Conservation (phyloP, 352 stramenopile species). For the Globisporangium camurandrum region DNA sequence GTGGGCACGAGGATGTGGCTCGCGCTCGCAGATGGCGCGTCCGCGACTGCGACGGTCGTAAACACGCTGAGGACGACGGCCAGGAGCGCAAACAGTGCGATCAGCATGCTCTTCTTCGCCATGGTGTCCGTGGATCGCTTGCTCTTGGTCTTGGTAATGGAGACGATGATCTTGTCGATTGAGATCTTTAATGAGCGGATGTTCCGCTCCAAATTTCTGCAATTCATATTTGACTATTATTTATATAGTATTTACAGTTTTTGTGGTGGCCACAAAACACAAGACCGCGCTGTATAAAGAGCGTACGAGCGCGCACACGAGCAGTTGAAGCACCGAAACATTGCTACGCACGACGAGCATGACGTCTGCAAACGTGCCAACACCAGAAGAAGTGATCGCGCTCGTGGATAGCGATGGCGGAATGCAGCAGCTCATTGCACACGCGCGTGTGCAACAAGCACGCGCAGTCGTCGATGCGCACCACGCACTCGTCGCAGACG, state of each 20-base stretch:
- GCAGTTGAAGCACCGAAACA: too few species aligned
- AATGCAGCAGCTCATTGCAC: conserved; percentile 53
- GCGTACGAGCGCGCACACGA: too few species aligned
- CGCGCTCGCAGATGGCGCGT: conserved; percentile 37
- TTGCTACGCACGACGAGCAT: conserved; percentile 1
- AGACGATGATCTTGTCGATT: not conserved
- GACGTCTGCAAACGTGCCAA: conserved; percentile 38
- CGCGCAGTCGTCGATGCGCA: conserved; percentile 13
- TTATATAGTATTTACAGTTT: too few species aligned
- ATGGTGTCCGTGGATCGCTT: conserved; percentile 8
- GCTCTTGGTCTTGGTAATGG: conserved; percentile 1
- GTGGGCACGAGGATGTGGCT: conserved; percentile 74
- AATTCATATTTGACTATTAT: not conserved
- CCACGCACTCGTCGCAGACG: conserved; percentile 15
- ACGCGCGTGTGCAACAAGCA: conserved; percentile 38
- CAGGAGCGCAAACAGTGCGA: conserved; percentile 24
- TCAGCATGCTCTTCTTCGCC: conserved; percentile 19
- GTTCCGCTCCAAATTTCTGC: not conserved
- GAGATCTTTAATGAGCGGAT: not conserved
- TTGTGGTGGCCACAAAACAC: conserved; percentile 22
- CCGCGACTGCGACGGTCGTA: conserved; percentile 12
- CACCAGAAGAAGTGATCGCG: conserved; percentile 47
- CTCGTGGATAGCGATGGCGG: conserved; percentile 34
- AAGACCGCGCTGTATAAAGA: conserved; percentile 36
- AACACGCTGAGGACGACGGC: conserved; percentile 28